Percentiles rank a stretch among this genome's conserved stretches.
These are phyloP conservation scores for Naegleria lovaniensis DNA, from an alignment of 208 protist genomes.

Conservation along the genomic window DNA sequence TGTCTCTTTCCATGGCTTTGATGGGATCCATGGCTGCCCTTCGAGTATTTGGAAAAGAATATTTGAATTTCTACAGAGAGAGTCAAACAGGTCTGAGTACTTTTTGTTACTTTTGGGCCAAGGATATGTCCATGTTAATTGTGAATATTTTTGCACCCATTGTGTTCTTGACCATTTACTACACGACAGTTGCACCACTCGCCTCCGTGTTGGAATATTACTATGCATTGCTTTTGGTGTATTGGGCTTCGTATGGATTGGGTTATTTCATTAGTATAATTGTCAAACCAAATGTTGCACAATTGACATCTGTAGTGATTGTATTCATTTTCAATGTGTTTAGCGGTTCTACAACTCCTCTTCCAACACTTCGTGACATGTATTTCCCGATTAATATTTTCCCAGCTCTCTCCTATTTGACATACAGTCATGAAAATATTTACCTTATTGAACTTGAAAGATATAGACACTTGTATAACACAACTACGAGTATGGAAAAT, in stretches of 20 bases:
- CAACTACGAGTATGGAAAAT: background rate
- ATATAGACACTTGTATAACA: constrained; percentile 1
- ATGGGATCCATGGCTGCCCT: background rate
- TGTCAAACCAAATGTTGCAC: background rate
- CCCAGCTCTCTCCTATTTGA: background rate
- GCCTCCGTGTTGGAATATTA: background rate
- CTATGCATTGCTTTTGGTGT: background rate
- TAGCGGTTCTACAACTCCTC: background rate
- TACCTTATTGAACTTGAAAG: background rate
- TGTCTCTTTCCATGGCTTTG: background rate
- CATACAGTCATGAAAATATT: background rate
- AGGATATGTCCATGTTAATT: background rate
- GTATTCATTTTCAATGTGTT: constrained; percentile 8
- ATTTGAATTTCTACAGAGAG: background rate
- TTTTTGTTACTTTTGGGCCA: background rate
- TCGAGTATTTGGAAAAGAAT: background rate
- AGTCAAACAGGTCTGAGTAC: background rate
- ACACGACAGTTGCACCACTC: background rate
- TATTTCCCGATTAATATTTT: background rate
- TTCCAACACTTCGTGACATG: background rate
- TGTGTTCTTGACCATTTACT: background rate
- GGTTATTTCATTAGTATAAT: constrained; percentile 12
- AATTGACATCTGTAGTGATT: background rate
- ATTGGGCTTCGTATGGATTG: background rate
- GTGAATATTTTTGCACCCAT: background rate